phyloP scores from a whole-genome alignment of 768 basidiomycete species.

The Pulveroboletus sp. region DNA sequence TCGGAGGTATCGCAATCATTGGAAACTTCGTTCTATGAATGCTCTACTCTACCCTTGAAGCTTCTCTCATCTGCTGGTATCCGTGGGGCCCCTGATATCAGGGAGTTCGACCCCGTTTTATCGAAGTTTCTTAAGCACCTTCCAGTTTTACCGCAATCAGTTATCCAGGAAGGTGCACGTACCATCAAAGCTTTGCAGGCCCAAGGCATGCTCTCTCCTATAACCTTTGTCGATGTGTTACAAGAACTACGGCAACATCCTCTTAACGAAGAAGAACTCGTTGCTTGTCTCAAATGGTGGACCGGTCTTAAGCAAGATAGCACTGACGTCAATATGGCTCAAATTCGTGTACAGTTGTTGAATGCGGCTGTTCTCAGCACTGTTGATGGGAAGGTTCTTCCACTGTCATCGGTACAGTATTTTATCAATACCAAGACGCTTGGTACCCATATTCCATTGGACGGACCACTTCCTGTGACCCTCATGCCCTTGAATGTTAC shows the following conservation, averaged over 20 bases:
- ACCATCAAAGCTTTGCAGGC: slow-evolving; percentile 61
- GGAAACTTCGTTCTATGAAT: slow-evolving; percentile 56
- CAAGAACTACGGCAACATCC: slow-evolving; percentile 68
- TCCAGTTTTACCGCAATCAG: slow-evolving; percentile 63
- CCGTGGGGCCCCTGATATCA: slow-evolving; percentile 10
- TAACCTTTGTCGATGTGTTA: slow-evolving; percentile 81
- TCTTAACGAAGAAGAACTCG: slow-evolving; percentile 64
- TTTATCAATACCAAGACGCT: slow-evolving; percentile 64
- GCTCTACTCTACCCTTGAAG: slow-evolving; percentile 5
- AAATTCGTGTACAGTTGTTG: slow-evolving; percentile 58
- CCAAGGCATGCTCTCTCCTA: slow-evolving; percentile 62
- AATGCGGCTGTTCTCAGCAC: slow-evolving; percentile 60
- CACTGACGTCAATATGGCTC: slow-evolving; percentile 33
- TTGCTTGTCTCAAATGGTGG: slow-evolving; percentile 91
- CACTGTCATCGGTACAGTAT: slow-evolving; percentile 63
- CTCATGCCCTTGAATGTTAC: slow-evolving; percentile 12
- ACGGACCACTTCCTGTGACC: slow-evolving; percentile 9
- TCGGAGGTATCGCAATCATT: slow-evolving; percentile 66
- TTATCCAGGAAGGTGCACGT: slow-evolving; percentile 49
- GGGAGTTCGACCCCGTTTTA: slow-evolving; percentile 69
- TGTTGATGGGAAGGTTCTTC: slow-evolving; percentile 52
- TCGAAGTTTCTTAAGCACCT: slow-evolving; percentile 71
- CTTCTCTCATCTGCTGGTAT: slow-evolving; percentile 9
- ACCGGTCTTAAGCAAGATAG: slow-evolving; percentile 37
- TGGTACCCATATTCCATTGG: slow-evolving; percentile 42